A percentile compares a stretch with the other conserved stretches of the same genome.
These are phyloP conservation scores for Ustanciosporium gigantosporum DNA, from an alignment of 1,284 basidiomycete species.

Conservation along the genomic window DNA sequence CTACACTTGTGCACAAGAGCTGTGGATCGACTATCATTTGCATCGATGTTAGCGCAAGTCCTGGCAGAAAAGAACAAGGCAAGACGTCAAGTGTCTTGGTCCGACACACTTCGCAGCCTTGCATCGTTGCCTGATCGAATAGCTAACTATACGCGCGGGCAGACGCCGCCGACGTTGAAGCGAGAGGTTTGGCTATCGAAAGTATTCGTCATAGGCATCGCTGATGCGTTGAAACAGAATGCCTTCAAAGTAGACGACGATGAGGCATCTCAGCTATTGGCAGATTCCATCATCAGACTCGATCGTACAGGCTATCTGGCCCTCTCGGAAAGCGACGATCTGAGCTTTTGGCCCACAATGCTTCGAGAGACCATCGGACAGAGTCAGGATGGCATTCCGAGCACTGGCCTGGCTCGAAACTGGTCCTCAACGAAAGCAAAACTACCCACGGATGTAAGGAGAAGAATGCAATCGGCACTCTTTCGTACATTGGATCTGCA, in stretches of 20 bases:
- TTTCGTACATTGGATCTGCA: too few species aligned
- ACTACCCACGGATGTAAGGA: too few species aligned
- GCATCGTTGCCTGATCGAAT: constrained; percentile 15
- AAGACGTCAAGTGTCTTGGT: constrained; percentile 9
- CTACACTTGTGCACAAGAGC: constrained; percentile 1
- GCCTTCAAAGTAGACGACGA: not conserved
- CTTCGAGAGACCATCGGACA: not conserved
- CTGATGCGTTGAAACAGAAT: not conserved
- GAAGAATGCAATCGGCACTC: too few species aligned
- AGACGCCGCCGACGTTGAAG: not conserved
- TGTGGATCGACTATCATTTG: constrained; percentile 3
- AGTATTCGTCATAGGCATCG: constrained; percentile 15
- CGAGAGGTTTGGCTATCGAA: not conserved
- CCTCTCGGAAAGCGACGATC: too few species aligned
- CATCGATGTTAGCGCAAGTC: not conserved
- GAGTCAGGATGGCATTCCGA: too few species aligned
- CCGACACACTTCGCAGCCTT: constrained; percentile 12
- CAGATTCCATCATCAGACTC: not conserved
- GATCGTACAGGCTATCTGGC: constrained; percentile 16
- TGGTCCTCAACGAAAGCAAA: too few species aligned
- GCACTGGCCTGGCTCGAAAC: too few species aligned
- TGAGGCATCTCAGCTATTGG: not conserved
- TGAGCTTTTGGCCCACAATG: constrained; percentile 11
- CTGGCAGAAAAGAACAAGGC: constrained; percentile 6
- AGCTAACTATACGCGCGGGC: constrained; percentile 14